Conservation (phyloP, 345 rosid species). For the Brassica nigra region DNA sequence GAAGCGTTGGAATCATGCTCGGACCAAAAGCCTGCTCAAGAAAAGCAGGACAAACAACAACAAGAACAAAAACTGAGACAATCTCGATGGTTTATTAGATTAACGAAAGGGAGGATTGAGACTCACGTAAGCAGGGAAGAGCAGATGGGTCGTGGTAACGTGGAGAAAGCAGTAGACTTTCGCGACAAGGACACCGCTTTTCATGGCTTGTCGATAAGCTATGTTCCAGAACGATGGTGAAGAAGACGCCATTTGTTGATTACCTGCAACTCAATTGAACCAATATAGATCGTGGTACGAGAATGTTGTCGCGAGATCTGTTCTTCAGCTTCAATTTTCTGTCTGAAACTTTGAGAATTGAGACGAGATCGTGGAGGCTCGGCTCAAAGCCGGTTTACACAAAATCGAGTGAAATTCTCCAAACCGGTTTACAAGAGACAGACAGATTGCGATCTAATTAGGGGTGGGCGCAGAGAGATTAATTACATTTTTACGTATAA, state of each 20-base stretch:
- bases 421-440: no score
- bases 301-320: background rate
- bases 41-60: background rate
- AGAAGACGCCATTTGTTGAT: conserved; percentile 15
- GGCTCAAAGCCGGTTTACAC: background rate
- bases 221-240: conserved; percentile 23
- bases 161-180: conserved; percentile 55
- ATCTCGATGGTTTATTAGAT: background rate
- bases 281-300: background rate
- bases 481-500: no score
- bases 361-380: background rate
- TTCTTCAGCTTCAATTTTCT: background rate
- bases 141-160: conserved; percentile 51
- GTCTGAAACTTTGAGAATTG: background rate
- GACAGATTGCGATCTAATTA: no score
- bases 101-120: background rate
- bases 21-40: conserved; percentile 60
- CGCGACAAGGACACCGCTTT: conserved; percentile 21
- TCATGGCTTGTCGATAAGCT: conserved; percentile 31
- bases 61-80: background rate
- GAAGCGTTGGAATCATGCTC: conserved; percentile 74
- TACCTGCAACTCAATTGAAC: background rate
- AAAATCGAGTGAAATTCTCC: no score
- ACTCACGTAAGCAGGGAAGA: conserved; percentile 49
- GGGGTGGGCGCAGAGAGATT: no score